Evolutionary conservation across 2,329 filamentous ascomycete genomes (phyloP).

Genomic region (Diaporthe capsici): DNA sequence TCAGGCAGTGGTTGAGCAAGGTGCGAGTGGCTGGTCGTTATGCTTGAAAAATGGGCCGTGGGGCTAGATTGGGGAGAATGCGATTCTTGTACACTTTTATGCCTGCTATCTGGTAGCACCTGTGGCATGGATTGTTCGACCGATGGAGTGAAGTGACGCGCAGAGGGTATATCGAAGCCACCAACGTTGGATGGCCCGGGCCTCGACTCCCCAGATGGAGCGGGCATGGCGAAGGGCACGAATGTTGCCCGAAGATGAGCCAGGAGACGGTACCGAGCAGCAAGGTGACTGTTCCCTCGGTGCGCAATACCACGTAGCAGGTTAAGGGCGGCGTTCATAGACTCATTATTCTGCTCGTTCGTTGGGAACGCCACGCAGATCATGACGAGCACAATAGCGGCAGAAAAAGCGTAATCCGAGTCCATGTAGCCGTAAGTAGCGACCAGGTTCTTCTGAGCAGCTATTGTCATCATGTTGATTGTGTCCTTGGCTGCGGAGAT

Average conservation of each 20-base stretch:
- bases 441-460: slow-evolving; percentile 63
- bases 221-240: slow-evolving; percentile 40
- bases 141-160: neutral
- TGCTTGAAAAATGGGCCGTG: neutral
- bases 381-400: slow-evolving; percentile 68
- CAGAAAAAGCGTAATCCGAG: slow-evolving; percentile 68
- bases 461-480: slow-evolving; percentile 63
- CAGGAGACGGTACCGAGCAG: slow-evolving; percentile 52
- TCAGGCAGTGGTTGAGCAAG: slow-evolving; percentile 20
- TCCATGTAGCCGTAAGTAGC: slow-evolving; percentile 72
- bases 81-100: neutral
- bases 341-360: slow-evolving; percentile 55
- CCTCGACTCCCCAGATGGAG: neutral
- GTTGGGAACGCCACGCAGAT: slow-evolving; percentile 66
- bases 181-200: neutral
- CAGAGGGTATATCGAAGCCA: neutral
- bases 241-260: slow-evolving; percentile 48
- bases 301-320: slow-evolving; percentile 66
- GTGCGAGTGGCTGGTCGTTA: neutral
- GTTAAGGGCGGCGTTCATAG: slow-evolving; percentile 62
- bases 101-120: neutral
- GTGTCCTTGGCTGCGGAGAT: slow-evolving; percentile 64
- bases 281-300: slow-evolving; percentile 65
- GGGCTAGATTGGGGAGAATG: too few species aligned
- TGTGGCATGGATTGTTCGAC: too few species aligned